Conservation (phyloP, 2,329 filamentous ascomycete species). For the Colletotrichum lentis region DNA sequence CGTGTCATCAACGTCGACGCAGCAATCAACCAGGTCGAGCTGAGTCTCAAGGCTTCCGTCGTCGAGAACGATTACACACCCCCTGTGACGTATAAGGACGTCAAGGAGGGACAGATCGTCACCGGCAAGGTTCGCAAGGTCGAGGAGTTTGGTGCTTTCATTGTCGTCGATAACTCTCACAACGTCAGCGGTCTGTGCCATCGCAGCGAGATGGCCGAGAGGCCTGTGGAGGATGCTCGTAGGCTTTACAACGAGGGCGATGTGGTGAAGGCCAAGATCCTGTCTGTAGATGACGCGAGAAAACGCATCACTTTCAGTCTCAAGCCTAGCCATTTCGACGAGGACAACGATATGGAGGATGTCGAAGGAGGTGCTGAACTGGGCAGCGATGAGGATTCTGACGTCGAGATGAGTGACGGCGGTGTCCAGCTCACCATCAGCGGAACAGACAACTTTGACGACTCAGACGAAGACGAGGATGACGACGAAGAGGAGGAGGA, state of each 20-base stretch:
- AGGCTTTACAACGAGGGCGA: slow-evolving; percentile 92
- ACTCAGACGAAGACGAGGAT: slow-evolving; percentile 47
- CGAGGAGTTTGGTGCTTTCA: slow-evolving; percentile 93
- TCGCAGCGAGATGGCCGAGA: slow-evolving; percentile 88
- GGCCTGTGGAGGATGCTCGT: slow-evolving; percentile 80
- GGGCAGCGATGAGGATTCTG: slow-evolving; percentile 54
- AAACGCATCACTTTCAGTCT: slow-evolving; percentile 87
- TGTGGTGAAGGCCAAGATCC: slow-evolving; percentile 87
- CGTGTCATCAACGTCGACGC: slow-evolving; percentile 79
- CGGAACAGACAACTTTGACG: slow-evolving; percentile 52
- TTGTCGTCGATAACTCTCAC: slow-evolving; percentile 84
- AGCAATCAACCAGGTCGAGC: slow-evolving; percentile 75
- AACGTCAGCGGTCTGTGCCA: slow-evolving; percentile 96
- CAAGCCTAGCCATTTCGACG: slow-evolving; percentile 89
- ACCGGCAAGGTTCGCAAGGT: slow-evolving; percentile 94
- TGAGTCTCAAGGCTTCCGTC: slow-evolving; percentile 87
- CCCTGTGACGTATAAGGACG: slow-evolving; percentile 76
- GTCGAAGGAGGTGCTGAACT: slow-evolving; percentile 56
- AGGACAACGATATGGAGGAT: slow-evolving; percentile 60
- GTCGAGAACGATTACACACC: slow-evolving; percentile 81
- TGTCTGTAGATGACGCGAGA: slow-evolving; percentile 78
- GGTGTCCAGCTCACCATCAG: slow-evolving; percentile 54
- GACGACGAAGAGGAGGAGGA: slow-evolving; percentile 52
- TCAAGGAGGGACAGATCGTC: slow-evolving; percentile 81
- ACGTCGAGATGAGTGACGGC: slow-evolving; percentile 59